Evolutionary conservation across 192 early-diverging fungal species (phyloP).

Genomic region (Backusella macrospora): DNA sequence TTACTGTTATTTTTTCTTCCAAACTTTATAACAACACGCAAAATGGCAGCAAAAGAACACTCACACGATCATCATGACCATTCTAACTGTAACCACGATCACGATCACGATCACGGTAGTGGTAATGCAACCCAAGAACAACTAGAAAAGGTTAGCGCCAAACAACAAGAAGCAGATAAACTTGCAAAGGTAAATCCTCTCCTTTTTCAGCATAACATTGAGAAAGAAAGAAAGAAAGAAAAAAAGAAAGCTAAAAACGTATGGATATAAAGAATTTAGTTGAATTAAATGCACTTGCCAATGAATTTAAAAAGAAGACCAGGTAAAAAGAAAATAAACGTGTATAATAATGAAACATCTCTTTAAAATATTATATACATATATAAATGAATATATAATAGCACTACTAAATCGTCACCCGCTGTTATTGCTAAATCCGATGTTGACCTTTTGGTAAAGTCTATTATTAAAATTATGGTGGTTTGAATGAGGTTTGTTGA

Average conservation of each 20-base stretch:
- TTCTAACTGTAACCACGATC: constrained; percentile 16
- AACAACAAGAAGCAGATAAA: constrained; percentile 17
- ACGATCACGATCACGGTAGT: not conserved
- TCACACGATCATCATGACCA: constrained; percentile 20
- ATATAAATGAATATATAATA: not conserved
- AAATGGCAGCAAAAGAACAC: constrained; percentile 5
- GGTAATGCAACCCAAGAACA: not conserved
- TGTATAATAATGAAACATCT: not conserved
- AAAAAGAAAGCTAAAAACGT: not conserved
- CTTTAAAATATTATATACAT: not conserved
- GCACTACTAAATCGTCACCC: not conserved
- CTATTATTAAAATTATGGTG: not conserved
- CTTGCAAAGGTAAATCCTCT: constrained; percentile 20
- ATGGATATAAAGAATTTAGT: not conserved
- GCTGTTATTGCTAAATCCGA: constrained; percentile 5
- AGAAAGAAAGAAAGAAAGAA: not conserved
- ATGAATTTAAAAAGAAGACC: constrained; percentile 1
- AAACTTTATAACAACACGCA: not conserved
- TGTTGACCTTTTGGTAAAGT: constrained; percentile 21
- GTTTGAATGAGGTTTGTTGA: too few species aligned
- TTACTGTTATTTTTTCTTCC: not conserved
- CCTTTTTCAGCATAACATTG: not conserved
- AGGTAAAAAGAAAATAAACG: not conserved
- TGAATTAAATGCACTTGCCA: constrained; percentile 9
- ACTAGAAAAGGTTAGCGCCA: constrained; percentile 3